A percentile compares a stretch with the other conserved stretches of the same genome.
phyloP scores from a whole-genome alignment of 2,329 filamentous ascomycete genomes.

The Fusarium falciforme region DNA sequence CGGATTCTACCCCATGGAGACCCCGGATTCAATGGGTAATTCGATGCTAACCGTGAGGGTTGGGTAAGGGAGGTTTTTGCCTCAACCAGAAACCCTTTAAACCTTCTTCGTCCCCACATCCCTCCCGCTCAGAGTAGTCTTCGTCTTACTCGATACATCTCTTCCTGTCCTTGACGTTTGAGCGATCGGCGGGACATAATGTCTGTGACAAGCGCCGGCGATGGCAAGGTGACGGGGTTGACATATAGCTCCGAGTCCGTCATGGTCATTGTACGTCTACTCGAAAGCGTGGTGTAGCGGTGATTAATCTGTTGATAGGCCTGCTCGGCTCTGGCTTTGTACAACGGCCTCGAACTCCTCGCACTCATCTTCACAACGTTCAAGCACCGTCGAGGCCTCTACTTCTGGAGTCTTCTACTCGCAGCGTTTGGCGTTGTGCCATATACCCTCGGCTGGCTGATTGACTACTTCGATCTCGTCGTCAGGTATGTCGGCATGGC shows the following conservation, averaged over 20 bases:
- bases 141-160: not conserved
- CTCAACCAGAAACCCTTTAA: not conserved
- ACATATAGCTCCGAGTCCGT: conserved; percentile 12
- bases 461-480: conserved; percentile 9
- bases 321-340: conserved; percentile 5
- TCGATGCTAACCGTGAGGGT: not conserved
- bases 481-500: conserved; percentile 5
- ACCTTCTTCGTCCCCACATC: not conserved
- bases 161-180: not conserved
- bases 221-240: not conserved
- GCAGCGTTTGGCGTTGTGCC: conserved; percentile 9
- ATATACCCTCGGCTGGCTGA: conserved; percentile 7
- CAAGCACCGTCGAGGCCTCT: conserved; percentile 2
- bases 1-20: not conserved
- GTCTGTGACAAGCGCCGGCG: not conserved
- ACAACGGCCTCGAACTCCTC: conserved; percentile 15
- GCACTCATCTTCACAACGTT: conserved; percentile 15
- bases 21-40: not conserved
- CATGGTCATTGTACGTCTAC: conserved; percentile 34
- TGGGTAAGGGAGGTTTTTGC: not conserved
- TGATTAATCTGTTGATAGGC: not conserved
- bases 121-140: not conserved
- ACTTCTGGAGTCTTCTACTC: conserved; percentile 19
- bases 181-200: not conserved
- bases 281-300: not conserved